phyloP scores from a whole-genome alignment of 768 basidiomycete species.

The Xanthoconium purpureum region DNA sequence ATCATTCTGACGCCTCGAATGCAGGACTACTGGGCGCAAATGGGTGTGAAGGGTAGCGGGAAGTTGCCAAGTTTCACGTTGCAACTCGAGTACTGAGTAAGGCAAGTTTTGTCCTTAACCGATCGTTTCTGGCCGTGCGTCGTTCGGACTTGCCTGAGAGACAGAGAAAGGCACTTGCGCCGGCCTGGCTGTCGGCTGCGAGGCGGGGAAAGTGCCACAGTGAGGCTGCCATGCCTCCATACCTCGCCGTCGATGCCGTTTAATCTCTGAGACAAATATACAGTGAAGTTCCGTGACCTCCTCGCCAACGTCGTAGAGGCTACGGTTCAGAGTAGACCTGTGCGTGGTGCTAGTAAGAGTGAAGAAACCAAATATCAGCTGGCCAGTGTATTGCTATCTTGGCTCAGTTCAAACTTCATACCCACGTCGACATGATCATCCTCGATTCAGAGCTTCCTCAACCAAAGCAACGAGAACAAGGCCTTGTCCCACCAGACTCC shows the following conservation, averaged over 20 bases:
- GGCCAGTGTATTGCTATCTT: background rate
- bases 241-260: constrained; percentile 11
- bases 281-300: background rate
- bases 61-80: constrained; percentile 14
- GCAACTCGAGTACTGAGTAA: constrained; percentile 12
- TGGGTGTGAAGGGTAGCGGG: constrained; percentile 18
- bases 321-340: background rate
- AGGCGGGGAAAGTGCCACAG: constrained; percentile 1
- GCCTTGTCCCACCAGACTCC: background rate
- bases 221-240: constrained; percentile 6
- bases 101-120: constrained; percentile 17
- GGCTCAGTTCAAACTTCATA: background rate
- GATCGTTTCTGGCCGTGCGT: constrained; percentile 6
- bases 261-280: background rate
- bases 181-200: constrained; percentile 10
- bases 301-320: background rate
- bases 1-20: constrained; percentile 14
- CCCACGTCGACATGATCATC: constrained; percentile 1
- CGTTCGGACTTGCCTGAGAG: constrained; percentile 5
- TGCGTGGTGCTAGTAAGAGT: background rate
- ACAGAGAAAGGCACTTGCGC: constrained; percentile 7
- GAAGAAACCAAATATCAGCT: background rate
- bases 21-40: constrained; percentile 7
- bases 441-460: constrained; percentile 5
- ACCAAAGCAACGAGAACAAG: constrained; percentile 3